These are phyloP conservation scores for Saturnispora ahearnii DNA, from an alignment of 805 yeast genomes.

Conservation along the genomic window DNA sequence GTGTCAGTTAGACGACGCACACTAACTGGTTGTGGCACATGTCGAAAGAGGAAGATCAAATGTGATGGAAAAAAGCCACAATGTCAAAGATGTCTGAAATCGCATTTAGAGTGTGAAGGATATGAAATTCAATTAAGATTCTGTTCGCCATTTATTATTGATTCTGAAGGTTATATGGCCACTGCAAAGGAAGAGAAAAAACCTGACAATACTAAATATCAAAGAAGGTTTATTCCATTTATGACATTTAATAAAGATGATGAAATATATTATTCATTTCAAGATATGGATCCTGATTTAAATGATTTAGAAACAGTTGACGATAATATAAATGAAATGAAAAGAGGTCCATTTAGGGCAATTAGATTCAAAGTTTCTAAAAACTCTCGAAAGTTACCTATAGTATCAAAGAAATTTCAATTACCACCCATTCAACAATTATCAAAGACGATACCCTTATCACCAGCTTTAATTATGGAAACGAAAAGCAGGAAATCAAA, in stretches of 20 bases:
- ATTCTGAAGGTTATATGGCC: conserved; percentile 17
- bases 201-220: conserved; percentile 4
- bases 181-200: conserved; percentile 7
- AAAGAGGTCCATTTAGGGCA: conserved; percentile 25
- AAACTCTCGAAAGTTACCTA: too few relatives aligned
- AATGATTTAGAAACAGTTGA: conserved; percentile 18
- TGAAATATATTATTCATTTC: conserved; percentile 31
- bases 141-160: conserved; percentile 33
- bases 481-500: neutral
- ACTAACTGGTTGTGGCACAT: conserved; percentile 50
- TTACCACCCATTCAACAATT: neutral
- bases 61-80: conserved; percentile 41
- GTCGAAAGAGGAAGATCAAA: conserved; percentile 35
- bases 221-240: conserved; percentile 38
- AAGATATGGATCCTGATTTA: conserved; percentile 32
- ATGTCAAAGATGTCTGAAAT: conserved; percentile 39
- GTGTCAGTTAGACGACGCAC: conserved; percentile 18
- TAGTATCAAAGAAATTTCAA: neutral
- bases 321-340: conserved; percentile 22
- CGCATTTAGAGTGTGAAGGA: conserved; percentile 39
- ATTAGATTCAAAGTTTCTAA: neutral
- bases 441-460: neutral
- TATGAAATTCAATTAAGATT: conserved; percentile 42
- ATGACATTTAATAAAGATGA: conserved; percentile 30
- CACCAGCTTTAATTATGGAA: neutral